Percentiles rank a stretch among this genome's conserved stretches.
Evolutionary conservation across 169 alveolate genomes (phyloP).

Genomic region (Perkinsus marinus): DNA sequence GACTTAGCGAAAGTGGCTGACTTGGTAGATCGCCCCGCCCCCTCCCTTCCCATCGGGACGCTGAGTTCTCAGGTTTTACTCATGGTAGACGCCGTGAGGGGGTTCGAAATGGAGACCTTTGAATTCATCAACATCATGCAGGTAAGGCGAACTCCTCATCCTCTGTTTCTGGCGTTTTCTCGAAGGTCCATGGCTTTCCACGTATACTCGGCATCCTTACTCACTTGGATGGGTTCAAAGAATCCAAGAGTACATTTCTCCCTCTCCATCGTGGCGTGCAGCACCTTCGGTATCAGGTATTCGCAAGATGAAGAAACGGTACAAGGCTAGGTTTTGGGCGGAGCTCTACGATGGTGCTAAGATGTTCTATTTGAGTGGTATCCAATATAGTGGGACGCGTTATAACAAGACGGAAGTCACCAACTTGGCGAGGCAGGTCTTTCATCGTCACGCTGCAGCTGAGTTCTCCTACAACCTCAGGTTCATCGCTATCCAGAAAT

Average conservation of each 20-base stretch:
- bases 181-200: slow-evolving; percentile 66
- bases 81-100: slow-evolving; percentile 1
- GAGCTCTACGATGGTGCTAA: slow-evolving; percentile 97
- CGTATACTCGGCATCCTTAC: slow-evolving; percentile 88
- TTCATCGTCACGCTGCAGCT: not conserved
- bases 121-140: slow-evolving; percentile 90
- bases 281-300: not conserved
- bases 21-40: slow-evolving; percentile 33
- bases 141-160: not conserved
- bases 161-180: not conserved
- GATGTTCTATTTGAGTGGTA: slow-evolving; percentile 86
- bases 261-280: not conserved
- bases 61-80: not conserved
- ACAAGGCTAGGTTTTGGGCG: slow-evolving; percentile 66
- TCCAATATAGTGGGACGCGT: slow-evolving; percentile 62
- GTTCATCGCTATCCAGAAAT: slow-evolving; percentile 80
- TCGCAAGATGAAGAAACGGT: slow-evolving; percentile 76
- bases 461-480: slow-evolving; percentile 68
- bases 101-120: slow-evolving; percentile 96
- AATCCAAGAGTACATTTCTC: slow-evolving; percentile 58
- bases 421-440: not conserved
- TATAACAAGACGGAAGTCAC: slow-evolving; percentile 78
- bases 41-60: not conserved
- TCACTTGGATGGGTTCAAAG: slow-evolving; percentile 84
- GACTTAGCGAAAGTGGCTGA: slow-evolving; percentile 96